Evolutionary conservation across 345 rosid species (phyloP), one percentile per base, ranked within the genome.

Genomic region (Raphanus raphanistrum): DNA sequence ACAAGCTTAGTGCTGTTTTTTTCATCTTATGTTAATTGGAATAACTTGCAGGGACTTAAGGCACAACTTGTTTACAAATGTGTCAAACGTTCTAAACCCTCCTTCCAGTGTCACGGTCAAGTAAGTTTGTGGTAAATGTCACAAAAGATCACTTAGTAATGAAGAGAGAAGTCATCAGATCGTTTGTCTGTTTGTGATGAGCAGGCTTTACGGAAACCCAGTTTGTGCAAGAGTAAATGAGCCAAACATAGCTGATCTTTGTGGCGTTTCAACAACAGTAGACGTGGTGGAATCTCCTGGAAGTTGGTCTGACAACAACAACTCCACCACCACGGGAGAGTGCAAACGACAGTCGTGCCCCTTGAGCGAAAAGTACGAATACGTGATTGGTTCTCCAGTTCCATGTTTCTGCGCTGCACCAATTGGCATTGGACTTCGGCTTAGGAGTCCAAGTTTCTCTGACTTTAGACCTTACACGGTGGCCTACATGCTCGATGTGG

Each of bases 121-220:
- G 92, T 90, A 74, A 79, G 82, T 35, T 25, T 63, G 5, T 21
- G 38, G 29, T 68, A 52, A 58, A 43, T 43, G 52, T 43, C 12
- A 38, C 43, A 38, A 38, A 38, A 38, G 1, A 38, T 9, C 21
- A 21, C 21, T 38, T 38, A 9, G 43, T 38, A 8, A 38, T 8
- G 43, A 8, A 41, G 48, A 12, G 31, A 59, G 63, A 43, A 50
- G 31, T 9, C 43, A 59, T 55, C 16, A 66, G 67, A 41, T 0
- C 6, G 48, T 48, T 32, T 32, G 35, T 59, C 68, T 76, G 73
- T 25, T 75, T 68, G 43, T 29, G 43, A 61, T 82, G 35, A 28
- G 58, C 63, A 90, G 96, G 89, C 93, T 90, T 67, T 68, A 73
- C 26, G 93, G 85, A 4, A 90, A 90, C 71, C 90, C 90, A 16